These are phyloP conservation scores for Monosporascus sp. DNA, from an alignment of 2,329 filamentous ascomycete genomes.

Conservation along the genomic window DNA sequence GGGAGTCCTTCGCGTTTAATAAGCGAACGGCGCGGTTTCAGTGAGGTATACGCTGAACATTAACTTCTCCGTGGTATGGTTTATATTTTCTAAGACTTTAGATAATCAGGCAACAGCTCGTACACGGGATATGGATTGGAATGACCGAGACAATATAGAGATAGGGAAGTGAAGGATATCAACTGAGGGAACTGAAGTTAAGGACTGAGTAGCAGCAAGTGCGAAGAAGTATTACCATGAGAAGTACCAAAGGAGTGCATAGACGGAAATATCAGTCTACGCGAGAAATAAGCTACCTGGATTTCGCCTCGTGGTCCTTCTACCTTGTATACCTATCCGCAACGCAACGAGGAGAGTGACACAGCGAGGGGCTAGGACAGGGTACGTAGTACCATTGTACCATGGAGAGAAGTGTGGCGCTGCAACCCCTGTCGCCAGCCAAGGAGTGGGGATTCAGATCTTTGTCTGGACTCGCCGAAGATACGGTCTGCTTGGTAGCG, in stretches of 20 bases:
- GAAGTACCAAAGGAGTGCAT: neutral
- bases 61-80: neutral
- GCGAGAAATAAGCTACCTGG: slow-evolving; percentile 3
- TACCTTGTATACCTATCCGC: slow-evolving; percentile 14
- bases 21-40: neutral
- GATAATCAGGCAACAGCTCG: too few relatives aligned
- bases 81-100: neutral
- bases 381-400: slow-evolving; percentile 17
- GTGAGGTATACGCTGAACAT: neutral
- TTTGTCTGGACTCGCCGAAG: slow-evolving; percentile 24
- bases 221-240: neutral
- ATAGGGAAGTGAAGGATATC: too few relatives aligned
- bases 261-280: slow-evolving; percentile 1
- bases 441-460: slow-evolving; percentile 21
- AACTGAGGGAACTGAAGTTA: too few relatives aligned
- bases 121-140: neutral
- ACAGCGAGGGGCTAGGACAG: slow-evolving; percentile 15
- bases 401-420: slow-evolving; percentile 27
- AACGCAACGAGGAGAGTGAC: slow-evolving; percentile 16
- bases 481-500: slow-evolving; percentile 26
- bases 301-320: slow-evolving; percentile 2
- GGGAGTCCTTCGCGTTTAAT: neutral
- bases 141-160: neutral
- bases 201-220: neutral
- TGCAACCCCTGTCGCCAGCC: slow-evolving; percentile 24